Evolutionary conservation across 2,329 filamentous ascomycete genomes (phyloP), one percentile per base, ranked within the genome.

Genomic region (Pseudogymnoascus sp.): DNA sequence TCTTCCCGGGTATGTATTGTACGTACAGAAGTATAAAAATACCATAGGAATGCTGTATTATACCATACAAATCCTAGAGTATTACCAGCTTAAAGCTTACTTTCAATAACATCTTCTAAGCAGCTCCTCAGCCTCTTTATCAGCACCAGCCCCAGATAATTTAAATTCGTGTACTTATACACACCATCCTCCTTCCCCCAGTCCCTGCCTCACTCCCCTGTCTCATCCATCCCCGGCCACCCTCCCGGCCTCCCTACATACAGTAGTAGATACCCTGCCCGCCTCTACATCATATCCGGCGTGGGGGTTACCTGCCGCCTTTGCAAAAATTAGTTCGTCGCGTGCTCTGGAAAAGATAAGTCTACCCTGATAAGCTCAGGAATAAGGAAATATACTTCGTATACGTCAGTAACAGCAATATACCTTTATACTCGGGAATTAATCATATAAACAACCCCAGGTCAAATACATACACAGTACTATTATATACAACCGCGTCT

Each of bases 371-470:
- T 39, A 39, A 39, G 36, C 36, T 7, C 4, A 39, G 36, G n/a
- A 39, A 45, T 27, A 45, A 45, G 40, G 40, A 45, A 45, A 45
- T 45, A 45, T 45, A 45, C n/a, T n/a, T n/a, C n/a, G n/a, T n/a
- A n/a, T n/a, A n/a, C n/a, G n/a, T n/a, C n/a, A 45, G 40, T 45
- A 39, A 39, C 1, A 15, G 5, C 13, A 39, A 39, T 12, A 39
- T 15, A 39, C 15, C n/a, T 39, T 39, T 39, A 39, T 39, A 39
- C 21, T 45, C 12, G 21, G 40, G 27, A 45, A 45, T 45, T 45
- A 45, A 45, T 45, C 40, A 45, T 45, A 45, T 45, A 18, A 27
- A 27, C 40, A 45, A 21, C 40, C 40, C 21, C 21, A n/a, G n/a
- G n/a, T n/a, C n/a, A n/a, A n/a, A n/a, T n/a, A n/a, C n/a, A n/a